A percentile compares a stretch with the other conserved stretches of the same genome.
phyloP scores from a whole-genome alignment of 345 rosid species.

The Combretum micranthum region DNA sequence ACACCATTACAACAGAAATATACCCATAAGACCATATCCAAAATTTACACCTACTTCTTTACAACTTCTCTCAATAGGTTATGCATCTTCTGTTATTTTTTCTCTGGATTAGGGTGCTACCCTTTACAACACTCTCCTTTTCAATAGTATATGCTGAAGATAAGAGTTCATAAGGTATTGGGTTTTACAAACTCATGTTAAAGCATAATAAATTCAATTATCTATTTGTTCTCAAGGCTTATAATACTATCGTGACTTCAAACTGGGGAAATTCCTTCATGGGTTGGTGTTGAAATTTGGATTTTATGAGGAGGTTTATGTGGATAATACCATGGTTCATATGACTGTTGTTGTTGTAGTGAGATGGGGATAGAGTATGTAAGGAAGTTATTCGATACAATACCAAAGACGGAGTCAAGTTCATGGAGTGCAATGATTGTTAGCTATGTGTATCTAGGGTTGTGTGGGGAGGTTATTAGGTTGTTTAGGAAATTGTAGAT shows the following conservation, averaged over 20 bases:
- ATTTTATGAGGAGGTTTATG: slow-evolving; percentile 34
- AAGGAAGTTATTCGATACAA: slow-evolving; percentile 44
- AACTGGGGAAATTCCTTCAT: slow-evolving; percentile 34
- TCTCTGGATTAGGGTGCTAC: slow-evolving; percentile 28
- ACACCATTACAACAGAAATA: too few relatives aligned
- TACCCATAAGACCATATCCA: too few relatives aligned
- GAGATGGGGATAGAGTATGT: slow-evolving; percentile 38
- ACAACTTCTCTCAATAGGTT: slow-evolving; percentile 24
- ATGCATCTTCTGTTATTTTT: slow-evolving; percentile 36
- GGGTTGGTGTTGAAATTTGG: slow-evolving; percentile 39
- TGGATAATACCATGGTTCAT: slow-evolving; percentile 42
- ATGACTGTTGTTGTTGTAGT: slow-evolving; percentile 23
- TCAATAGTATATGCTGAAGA: slow-evolving; percentile 38
- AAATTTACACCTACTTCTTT: slow-evolving; percentile 40
- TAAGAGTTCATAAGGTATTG: slow-evolving; percentile 23
- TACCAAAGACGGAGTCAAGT: slow-evolving; percentile 31
- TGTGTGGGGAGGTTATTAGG: slow-evolving; percentile 26
- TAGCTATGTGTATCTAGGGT: slow-evolving; percentile 34
- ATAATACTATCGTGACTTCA: slow-evolving; percentile 39
- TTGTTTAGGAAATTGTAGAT: slow-evolving; percentile 48
- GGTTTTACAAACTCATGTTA: slow-evolving; percentile 28
- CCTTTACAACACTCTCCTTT: slow-evolving; percentile 41
- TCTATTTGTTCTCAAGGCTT: slow-evolving; percentile 44
- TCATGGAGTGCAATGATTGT: slow-evolving; percentile 59
- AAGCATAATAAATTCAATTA: slow-evolving; percentile 36